Evolutionary conservation across 257 asterid species (phyloP), one percentile per base, ranked within the genome.

Genomic region (Cruciata laevipes): DNA sequence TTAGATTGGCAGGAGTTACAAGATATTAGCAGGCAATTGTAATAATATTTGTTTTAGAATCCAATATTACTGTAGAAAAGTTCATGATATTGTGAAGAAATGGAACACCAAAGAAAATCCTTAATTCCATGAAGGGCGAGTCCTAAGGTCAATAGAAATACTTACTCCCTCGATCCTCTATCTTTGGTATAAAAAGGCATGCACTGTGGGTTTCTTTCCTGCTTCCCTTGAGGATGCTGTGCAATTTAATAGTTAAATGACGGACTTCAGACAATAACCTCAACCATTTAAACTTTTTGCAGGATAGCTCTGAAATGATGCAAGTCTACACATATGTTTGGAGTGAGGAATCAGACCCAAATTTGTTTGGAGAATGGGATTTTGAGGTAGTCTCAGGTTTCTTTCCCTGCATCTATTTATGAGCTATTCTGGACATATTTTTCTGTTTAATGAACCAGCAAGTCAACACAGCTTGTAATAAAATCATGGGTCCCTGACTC

Each of bases 361-460:
- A 79, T 71, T 74, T 90, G 77, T 74, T 75, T 35, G 95, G 96
- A 44, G 83, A 82, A 55, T 90, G 97, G 96, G 77, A 88, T 75
- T 82, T 88, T 65, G 90, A 88, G 89, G 97, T 88, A 64, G 67
- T 63, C 32, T 61, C 5, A 25, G 60, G 17, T 47, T 25, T 13
- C 37, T 65, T 49, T 49, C n/a, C 21, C 13, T 5, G 47, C 47
- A 21, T 66, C 47, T 61, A 9, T 35, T 27, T 31, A n/a, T n/a
- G 37, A 16, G 61, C 61, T 51, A 23, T 33, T 32, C 40, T 52
- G 18, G n/a, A 21, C 49, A 47, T 6, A 13, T 11, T 63, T 17
- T 63, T 32, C 30, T 63, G 52, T 16, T 1, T 17, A 31, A 7
- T 33, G 52, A 63, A 32, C 52, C 30, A 21, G 24, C 11, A 64